A percentile compares a stretch with the other conserved stretches of the same genome.
Conservation (phyloP, 805 yeast species). For the Alloascoidea hylecoeti region DNA sequence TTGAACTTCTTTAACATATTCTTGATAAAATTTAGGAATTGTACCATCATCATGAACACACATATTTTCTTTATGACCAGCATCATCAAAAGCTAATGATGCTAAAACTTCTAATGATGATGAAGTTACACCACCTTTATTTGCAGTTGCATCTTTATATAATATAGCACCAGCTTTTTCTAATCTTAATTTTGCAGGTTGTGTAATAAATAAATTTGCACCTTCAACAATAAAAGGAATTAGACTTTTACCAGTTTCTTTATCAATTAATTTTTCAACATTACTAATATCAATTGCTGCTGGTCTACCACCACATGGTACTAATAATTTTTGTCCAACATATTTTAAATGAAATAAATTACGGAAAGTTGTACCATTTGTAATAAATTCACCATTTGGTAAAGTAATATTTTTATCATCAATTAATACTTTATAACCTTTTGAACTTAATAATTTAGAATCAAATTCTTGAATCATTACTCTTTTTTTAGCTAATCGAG, state of each 20-base stretch:
- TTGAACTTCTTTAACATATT: slow-evolving; percentile 82
- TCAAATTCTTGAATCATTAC: slow-evolving; percentile 62
- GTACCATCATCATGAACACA: slow-evolving; percentile 38
- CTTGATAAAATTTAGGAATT: slow-evolving; percentile 62
- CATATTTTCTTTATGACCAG: slow-evolving; percentile 67
- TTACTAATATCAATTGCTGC: slow-evolving; percentile 85
- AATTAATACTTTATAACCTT: slow-evolving; percentile 73
- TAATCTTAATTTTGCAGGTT: slow-evolving; percentile 75
- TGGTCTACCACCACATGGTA: slow-evolving; percentile 99
- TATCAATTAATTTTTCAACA: slow-evolving; percentile 57
- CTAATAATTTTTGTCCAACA: slow-evolving; percentile 68
- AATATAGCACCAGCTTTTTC: slow-evolving; percentile 81
- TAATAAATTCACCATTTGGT: slow-evolving; percentile 63
- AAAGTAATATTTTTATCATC: slow-evolving; percentile 71
- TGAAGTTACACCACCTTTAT: slow-evolving; percentile 97
- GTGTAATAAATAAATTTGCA: slow-evolving; percentile 91
- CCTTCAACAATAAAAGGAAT: slow-evolving; percentile 93
- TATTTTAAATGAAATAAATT: slow-evolving; percentile 76
- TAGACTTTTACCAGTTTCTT: slow-evolving; percentile 58
- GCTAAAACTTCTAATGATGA: slow-evolving; percentile 93
- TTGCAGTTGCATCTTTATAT: slow-evolving; percentile 93
- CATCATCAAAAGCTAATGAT: slow-evolving; percentile 81
- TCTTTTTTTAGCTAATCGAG: slow-evolving; percentile 66
- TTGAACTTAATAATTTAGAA: slow-evolving; percentile 44
- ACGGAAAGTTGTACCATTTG: slow-evolving; percentile 83